Base-by-base conservation (phyloP, 257 asterid species). In the Vinca minor region DNA sequence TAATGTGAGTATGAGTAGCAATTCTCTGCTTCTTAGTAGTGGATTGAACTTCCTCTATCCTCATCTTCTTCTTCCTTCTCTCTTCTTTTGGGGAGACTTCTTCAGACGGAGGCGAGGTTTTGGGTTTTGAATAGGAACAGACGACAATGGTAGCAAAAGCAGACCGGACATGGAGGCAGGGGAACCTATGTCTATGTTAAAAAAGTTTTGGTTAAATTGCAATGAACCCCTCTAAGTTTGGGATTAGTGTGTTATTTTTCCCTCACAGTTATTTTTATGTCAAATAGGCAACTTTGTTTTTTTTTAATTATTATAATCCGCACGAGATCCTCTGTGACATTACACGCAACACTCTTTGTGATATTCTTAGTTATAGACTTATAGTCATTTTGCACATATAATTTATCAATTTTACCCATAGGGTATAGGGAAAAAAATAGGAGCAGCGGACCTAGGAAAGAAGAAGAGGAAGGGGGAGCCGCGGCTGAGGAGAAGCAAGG, bases 1-100 rank as follows among this genome's bases (percentile, higher is more conserved):
- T 81, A 25, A 81, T 81, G 42, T 78, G 86, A 61, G 86, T 81
- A 57, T 81, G 86, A 52, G 83, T 81, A 2, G 86, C 83, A 26
- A 75, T 70, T 52, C 86, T 75, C 62, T 78, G 83, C 69, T 78
- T 81, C 78, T 81, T 75, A 0, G 78, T 62, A 11, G 79, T 78
- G 21, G 86, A 81, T 60, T 81, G 83, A 17, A 78, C 86, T 57
- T 81, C 86, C 62, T 81, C 86, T 62, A 78, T 81, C 76, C 69
- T 81, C 81, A 78, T 78, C 59, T 41, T 63, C 56, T 36, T 41
- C 29, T 13, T 48, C 60, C 25, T 55, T 35, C 39, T 44, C 35
- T 39, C 26, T 20, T 9, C 38, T 38, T 64, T 28, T 56, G 28
- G 2, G 32, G 29, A 8, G 10, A 49, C 52, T 69, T 36, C 52